Conservation (phyloP, 495 filamentous ascomycete genomes). For the Podospora fimiseda region DNA sequence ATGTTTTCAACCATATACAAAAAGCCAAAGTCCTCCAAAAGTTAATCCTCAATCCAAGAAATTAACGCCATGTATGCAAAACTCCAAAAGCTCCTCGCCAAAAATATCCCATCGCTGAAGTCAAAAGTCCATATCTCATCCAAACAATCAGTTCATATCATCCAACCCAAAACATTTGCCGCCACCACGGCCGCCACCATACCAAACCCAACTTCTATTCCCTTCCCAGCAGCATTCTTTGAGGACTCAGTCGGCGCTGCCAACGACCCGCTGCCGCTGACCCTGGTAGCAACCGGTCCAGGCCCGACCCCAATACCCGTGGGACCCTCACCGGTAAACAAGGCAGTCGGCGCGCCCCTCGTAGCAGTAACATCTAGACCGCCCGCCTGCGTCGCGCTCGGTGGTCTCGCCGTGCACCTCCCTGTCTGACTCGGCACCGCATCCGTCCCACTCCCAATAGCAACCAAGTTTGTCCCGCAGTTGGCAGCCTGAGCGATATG, state of each 20-base stretch:
- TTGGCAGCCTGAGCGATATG: slow-evolving; percentile 33
- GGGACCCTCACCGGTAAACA: slow-evolving; percentile 7
- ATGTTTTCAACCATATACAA: too few species aligned
- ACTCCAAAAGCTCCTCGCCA: too few species aligned
- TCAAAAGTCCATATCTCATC: background rate
- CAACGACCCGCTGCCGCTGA: background rate
- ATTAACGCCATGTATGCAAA: too few species aligned
- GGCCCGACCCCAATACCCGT: slow-evolving; percentile 11
- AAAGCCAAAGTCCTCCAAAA: too few species aligned
- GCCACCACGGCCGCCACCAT: background rate
- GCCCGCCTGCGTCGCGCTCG: background rate
- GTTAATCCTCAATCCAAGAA: too few species aligned
- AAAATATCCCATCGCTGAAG: too few species aligned
- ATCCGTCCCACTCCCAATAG: slow-evolving; percentile 21
- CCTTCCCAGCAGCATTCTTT: background rate
- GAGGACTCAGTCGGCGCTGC: background rate
- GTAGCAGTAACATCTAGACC: slow-evolving; percentile 12
- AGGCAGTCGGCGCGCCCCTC: slow-evolving; percentile 1
- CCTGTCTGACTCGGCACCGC: slow-evolving; percentile 18
- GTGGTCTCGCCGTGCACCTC: slow-evolving; percentile 10
- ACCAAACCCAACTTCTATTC: background rate
- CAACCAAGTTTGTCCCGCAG: slow-evolving; percentile 28
- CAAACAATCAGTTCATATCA: background rate
- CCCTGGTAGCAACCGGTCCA: slow-evolving; percentile 11
- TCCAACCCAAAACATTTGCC: background rate